These are phyloP conservation scores for Royoungia palumana DNA, from an alignment of 768 basidiomycete species.

Conservation along the genomic window DNA sequence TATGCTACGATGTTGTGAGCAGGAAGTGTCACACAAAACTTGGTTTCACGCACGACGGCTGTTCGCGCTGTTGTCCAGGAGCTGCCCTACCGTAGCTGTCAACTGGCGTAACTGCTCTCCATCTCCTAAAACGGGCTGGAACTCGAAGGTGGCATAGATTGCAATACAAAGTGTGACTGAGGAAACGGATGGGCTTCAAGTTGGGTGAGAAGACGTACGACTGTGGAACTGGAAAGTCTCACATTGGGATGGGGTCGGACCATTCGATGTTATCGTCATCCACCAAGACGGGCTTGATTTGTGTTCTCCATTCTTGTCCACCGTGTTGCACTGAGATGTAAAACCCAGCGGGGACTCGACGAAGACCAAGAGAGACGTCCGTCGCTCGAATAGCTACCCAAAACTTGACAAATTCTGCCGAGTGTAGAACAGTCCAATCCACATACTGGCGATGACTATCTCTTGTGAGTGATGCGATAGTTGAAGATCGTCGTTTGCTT, in stretches of 20 bases:
- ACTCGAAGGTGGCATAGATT: constrained; percentile 1
- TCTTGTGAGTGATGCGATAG: no score
- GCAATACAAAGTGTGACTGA: background rate
- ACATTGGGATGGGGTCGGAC: background rate
- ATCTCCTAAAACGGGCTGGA: constrained; percentile 1
- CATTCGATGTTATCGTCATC: constrained; percentile 2
- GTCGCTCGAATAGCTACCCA: constrained; percentile 2
- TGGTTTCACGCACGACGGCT: no score
- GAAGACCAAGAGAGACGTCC: background rate
- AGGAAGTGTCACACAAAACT: no score
- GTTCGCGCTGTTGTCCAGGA: background rate
- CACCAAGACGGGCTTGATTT: background rate
- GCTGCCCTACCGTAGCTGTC: background rate
- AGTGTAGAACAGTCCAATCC: no score
- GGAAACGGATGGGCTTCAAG: background rate
- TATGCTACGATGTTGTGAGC: no score
- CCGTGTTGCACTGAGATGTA: background rate
- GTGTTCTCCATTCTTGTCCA: constrained; percentile 1
- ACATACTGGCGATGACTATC: no score
- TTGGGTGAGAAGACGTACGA: background rate
- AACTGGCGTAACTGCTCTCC: background rate
- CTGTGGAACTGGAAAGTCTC: background rate
- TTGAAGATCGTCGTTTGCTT: no score
- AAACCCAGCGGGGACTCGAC: constrained; percentile 4
- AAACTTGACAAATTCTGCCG: no score